phyloP scores from a whole-genome alignment of 176 grass and related monocot genomes.

The barley (Hordeum vulgare) region DNA sequence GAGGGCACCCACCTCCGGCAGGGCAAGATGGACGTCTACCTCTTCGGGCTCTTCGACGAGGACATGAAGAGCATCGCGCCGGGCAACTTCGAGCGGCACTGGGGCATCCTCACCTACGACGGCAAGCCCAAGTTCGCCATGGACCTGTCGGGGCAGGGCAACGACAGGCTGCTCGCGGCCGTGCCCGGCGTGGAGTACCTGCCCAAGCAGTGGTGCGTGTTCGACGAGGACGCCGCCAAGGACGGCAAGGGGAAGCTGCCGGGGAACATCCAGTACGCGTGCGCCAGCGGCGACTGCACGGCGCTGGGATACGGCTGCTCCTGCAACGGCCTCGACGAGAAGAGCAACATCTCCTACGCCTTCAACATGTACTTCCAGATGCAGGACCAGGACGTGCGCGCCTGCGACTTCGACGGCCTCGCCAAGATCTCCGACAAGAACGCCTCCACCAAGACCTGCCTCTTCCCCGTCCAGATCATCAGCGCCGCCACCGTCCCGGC shows the following conservation, averaged over 20 bases:
- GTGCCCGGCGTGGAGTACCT: constrained; percentile 52
- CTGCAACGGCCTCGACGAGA: constrained; percentile 49
- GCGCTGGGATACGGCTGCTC: constrained; percentile 49
- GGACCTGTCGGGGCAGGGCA: constrained; percentile 52
- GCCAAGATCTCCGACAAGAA: constrained; percentile 62
- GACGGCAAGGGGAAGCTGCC: constrained; percentile 14
- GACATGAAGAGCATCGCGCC: constrained; percentile 76
- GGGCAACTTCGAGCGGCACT: constrained; percentile 67
- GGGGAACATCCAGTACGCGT: constrained; percentile 53
- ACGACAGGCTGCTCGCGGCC: constrained; percentile 33
- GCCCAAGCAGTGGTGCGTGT: constrained; percentile 65
- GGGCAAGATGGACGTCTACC: constrained; percentile 64
- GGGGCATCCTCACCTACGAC: constrained; percentile 81
- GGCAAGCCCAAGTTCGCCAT: constrained; percentile 86
- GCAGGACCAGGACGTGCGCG: constrained; percentile 81
- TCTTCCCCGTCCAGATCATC: constrained; percentile 58
- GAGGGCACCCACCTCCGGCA: constrained; percentile 55
- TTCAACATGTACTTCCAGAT: constrained; percentile 99
- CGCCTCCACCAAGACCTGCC: constrained; percentile 39
- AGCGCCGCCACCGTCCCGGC: constrained; percentile 13
- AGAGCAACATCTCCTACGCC: constrained; percentile 67
- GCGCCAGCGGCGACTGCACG: constrained; percentile 75
- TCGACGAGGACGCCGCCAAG: constrained; percentile 47
- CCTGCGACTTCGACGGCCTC: constrained; percentile 75
- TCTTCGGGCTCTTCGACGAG: constrained; percentile 81